A percentile compares a stretch with the other conserved stretches of the same genome.
These are phyloP conservation scores for Fusarium equiseti DNA, from an alignment of 2,329 filamentous ascomycete genomes.

Conservation along the genomic window DNA sequence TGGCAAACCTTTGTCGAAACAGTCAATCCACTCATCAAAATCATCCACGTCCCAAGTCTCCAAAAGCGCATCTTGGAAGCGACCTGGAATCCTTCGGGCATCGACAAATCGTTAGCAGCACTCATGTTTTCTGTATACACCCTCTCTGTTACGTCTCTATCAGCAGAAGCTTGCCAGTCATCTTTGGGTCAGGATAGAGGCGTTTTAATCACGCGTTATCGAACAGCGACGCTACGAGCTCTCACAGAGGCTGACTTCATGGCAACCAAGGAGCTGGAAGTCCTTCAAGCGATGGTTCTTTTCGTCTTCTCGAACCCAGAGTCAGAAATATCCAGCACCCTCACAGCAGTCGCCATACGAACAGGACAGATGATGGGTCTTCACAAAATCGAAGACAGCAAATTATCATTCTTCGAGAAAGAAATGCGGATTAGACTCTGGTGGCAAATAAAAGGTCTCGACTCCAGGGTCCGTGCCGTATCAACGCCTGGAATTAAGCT, in stretches of 20 bases:
- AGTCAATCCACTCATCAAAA: slow-evolving; percentile 50
- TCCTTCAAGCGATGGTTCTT: slow-evolving; percentile 48
- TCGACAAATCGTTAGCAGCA: slow-evolving; percentile 38
- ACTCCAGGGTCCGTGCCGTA: slow-evolving; percentile 23
- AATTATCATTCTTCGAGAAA: slow-evolving; percentile 40
- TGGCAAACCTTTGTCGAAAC: slow-evolving; percentile 53
- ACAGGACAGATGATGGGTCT: slow-evolving; percentile 47
- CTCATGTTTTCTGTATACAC: slow-evolving; percentile 49
- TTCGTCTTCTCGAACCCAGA: slow-evolving; percentile 50
- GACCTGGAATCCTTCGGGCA: slow-evolving; percentile 40
- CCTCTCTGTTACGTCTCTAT: slow-evolving; percentile 42
- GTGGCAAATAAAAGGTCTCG: slow-evolving; percentile 46
- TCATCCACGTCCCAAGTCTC: slow-evolving; percentile 50
- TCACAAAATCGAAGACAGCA: slow-evolving; percentile 28
- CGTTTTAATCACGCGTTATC: slow-evolving; percentile 40
- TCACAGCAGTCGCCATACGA: slow-evolving; percentile 41
- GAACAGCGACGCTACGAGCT: slow-evolving; percentile 41
- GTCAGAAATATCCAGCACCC: slow-evolving; percentile 44
- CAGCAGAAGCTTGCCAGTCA: slow-evolving; percentile 27
- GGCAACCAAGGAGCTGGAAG: slow-evolving; percentile 46
- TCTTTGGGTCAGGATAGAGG: slow-evolving; percentile 34
- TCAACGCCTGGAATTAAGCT: slow-evolving; percentile 13
- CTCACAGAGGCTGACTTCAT: slow-evolving; percentile 46
- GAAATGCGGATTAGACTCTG: slow-evolving; percentile 49
- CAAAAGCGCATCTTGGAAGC: slow-evolving; percentile 50